phyloP scores from a whole-genome alignment of 2,329 filamentous ascomycete genomes.

The Talaromyces marneffei region DNA sequence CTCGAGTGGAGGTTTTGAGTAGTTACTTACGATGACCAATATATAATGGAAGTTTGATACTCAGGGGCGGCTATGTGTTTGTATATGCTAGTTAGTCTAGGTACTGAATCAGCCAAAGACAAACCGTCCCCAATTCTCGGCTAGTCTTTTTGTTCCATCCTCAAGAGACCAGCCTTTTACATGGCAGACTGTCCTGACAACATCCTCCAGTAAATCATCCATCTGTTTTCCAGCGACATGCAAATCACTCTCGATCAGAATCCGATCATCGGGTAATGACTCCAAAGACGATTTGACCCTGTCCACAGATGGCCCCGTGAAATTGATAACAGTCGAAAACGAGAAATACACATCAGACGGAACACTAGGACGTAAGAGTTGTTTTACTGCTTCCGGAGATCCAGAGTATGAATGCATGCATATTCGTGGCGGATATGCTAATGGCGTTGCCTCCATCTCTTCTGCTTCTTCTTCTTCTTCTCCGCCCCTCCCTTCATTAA shows the following conservation, averaged over 20 bases:
- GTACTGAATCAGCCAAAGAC: conserved; percentile 53
- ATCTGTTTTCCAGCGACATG: conserved; percentile 75
- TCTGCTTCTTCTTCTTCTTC: conserved; percentile 21
- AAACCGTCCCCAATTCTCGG: conserved; percentile 71
- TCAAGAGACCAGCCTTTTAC: conserved; percentile 72
- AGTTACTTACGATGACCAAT: conserved; percentile 9
- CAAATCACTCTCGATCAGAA: conserved; percentile 86
- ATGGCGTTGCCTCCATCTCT: conserved; percentile 21
- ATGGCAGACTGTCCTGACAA: conserved; percentile 68
- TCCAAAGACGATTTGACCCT: conserved; percentile 63
- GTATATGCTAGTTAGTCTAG: background rate
- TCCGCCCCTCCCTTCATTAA: conserved; percentile 19
- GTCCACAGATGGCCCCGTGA: conserved; percentile 46
- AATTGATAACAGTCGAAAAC: conserved; percentile 79
- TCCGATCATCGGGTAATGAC: conserved; percentile 66
- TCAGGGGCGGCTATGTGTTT: background rate
- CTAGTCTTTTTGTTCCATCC: conserved; percentile 62
- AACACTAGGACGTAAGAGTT: conserved; percentile 67
- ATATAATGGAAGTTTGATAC: too few relatives aligned
- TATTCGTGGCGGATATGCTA: conserved; percentile 76
- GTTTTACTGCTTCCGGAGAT: conserved; percentile 64
- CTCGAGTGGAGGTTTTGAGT: conserved; percentile 14
- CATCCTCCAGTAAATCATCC: conserved; percentile 70
- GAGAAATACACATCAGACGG: conserved; percentile 80
- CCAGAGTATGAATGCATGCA: conserved; percentile 94